Evolutionary conservation across 257 asterid genomes (phyloP).

Genomic region (Nemophila menziesii): DNA sequence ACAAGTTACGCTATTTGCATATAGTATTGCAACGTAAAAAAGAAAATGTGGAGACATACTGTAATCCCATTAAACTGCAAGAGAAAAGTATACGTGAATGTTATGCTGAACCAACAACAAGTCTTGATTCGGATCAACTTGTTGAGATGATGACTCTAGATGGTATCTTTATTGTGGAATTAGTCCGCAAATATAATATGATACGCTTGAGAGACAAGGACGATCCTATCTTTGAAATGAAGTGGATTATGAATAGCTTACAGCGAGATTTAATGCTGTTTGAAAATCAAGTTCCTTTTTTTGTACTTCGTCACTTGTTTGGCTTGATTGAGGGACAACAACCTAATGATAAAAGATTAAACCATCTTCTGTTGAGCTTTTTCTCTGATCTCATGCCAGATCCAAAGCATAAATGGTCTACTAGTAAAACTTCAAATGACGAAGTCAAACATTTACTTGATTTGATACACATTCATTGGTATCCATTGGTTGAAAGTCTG

Average conservation of each 20-base stretch:
- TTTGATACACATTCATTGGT: conserved; percentile 16
- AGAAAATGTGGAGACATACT: conserved; percentile 3
- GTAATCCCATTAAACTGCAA: not conserved
- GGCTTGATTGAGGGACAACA: conserved; percentile 15
- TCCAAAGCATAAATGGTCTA: not conserved
- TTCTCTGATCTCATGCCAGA: conserved; percentile 10
- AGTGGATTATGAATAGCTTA: conserved; percentile 15
- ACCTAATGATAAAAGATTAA: conserved; percentile 10
- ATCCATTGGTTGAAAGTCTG: not conserved
- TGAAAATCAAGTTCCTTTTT: conserved; percentile 20
- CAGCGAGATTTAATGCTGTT: conserved; percentile 15
- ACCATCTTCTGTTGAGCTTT: conserved; percentile 3
- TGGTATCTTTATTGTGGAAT: conserved; percentile 26
- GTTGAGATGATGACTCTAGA: conserved; percentile 27
- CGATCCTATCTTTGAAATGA: conserved; percentile 1
- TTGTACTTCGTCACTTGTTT: conserved; percentile 13
- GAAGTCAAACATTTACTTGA: conserved; percentile 16
- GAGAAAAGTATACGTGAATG: conserved; percentile 13
- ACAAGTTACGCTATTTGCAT: conserved; percentile 17
- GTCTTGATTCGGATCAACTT: conserved; percentile 5
- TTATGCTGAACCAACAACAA: conserved; percentile 15
- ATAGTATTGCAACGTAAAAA: conserved; percentile 10
- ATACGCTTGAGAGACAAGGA: not conserved
- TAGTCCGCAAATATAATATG: conserved; percentile 1
- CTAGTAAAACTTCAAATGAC: not conserved